Base-by-base conservation (phyloP, 208 protist species). In the Acanthamoeba quina region DNA sequence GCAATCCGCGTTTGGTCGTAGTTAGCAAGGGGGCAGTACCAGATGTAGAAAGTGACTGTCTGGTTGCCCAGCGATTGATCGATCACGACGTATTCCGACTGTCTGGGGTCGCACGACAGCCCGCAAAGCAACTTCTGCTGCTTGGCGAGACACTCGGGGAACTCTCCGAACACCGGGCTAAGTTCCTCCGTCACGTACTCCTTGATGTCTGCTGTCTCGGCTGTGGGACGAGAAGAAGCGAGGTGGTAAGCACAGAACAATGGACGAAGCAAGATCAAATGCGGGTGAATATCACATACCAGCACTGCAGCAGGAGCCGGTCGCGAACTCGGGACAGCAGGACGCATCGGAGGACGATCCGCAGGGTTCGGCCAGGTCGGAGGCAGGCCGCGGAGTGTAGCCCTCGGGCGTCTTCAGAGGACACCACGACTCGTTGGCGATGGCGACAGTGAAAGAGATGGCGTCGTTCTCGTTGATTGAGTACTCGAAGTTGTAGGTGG, bases 381-480 rank as follows among this genome's bases (percentile, higher is more conserved):
- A 74, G 62, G 11, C 21, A 29, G 60, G 54, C 52, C 52, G 49
- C 3, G 90, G 90, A 68, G 31, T n/a, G 70, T 94, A 85, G 19
- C 34, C 54, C 17, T 19, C 41, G 56, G 85, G 85, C 41, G 24
- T 91, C 66, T 93, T 94, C 19, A 94, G 72, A 11, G 90, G 90
- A 47, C 90, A 94, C 31, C 49, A 93, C 6, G 90, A 58, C 17
- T 10, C 37, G 26, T 94, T 70, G n/a, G 52, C 54, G 13, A 94
- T 49, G 26, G 44, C 49, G 31, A 94, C 62, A 26, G 68, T 31
- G 90, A 94, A 86, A 19, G 72, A 37, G 15, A 85, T 29, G 31
- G 10, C 3, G 62, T 86, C 90, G 54, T 94, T 86, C 21, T 85
- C 72, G 60, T 94, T 94, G 70, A 94, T 34, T 4, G 70, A 86